phyloP scores from a whole-genome alignment of 1,284 basidiomycete genomes.

The Rhodotorula sp. region DNA sequence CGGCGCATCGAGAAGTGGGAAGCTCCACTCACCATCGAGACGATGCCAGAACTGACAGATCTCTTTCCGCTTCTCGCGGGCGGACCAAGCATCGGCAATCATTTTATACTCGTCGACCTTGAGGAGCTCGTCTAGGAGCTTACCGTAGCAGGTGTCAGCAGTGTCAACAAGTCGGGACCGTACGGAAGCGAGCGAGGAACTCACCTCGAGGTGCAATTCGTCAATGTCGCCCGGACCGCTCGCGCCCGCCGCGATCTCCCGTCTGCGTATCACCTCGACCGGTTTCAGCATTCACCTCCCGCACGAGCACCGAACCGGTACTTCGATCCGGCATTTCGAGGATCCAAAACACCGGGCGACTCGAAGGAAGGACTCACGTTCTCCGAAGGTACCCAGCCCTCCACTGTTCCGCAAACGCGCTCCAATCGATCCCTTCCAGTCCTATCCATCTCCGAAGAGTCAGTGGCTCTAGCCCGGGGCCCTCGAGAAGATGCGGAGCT shows the following conservation, averaged over 20 bases:
- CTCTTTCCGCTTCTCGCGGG: constrained; percentile 9
- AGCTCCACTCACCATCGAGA: constrained; percentile 27
- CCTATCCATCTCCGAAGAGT: background rate
- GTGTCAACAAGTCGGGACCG: no score
- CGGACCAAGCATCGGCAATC: constrained; percentile 9
- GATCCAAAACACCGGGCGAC: background rate
- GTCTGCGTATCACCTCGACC: no score
- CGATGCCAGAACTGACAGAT: constrained; percentile 32
- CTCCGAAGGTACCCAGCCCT: constrained; percentile 34
- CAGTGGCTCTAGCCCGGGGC: background rate
- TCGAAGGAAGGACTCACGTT: constrained; percentile 24
- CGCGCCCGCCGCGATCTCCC: constrained; percentile 53
- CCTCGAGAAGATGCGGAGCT: background rate
- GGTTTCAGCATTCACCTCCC: no score
- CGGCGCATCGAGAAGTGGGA: no score
- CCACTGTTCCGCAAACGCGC: constrained; percentile 28
- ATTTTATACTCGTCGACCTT: background rate
- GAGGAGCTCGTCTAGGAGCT: constrained; percentile 37
- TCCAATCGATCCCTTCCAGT: constrained; percentile 13
- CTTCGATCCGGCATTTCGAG: background rate
- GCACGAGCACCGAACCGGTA: no score
- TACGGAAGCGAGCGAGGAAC: background rate
- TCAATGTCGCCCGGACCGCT: constrained; percentile 60
- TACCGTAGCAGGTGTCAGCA: background rate
- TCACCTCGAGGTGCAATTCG: constrained; percentile 59